Percentiles rank a stretch among this genome's conserved stretches.
Conservation (phyloP, 305 asterid genomes). For the Ajuga reptans region DNA sequence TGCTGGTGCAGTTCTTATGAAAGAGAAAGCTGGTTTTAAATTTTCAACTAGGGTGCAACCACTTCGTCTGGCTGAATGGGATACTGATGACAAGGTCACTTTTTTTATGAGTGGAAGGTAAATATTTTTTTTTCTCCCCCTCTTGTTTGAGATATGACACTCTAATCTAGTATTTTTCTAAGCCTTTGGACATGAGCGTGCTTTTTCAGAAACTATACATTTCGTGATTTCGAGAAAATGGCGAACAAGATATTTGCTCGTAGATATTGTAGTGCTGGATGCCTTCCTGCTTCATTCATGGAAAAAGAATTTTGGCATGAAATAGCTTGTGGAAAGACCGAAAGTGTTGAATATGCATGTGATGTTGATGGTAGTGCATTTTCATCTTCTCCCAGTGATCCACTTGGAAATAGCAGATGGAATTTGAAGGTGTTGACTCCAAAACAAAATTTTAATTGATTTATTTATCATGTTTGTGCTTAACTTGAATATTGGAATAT, state of each 20-base stretch:
- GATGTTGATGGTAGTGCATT: constrained; percentile 99
- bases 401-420: constrained; percentile 88
- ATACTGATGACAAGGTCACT: constrained; percentile 74
- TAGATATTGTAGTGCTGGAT: constrained; percentile 77
- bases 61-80: constrained; percentile 92
- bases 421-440: constrained; percentile 70
- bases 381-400: constrained; percentile 72
- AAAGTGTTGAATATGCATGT: constrained; percentile 96
- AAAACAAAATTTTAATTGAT: constrained; percentile 12
- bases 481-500: constrained; percentile 3
- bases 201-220: constrained; percentile 77
- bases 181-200: constrained; percentile 24
- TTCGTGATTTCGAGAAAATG: constrained; percentile 95
- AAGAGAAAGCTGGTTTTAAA: constrained; percentile 77
- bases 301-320: constrained; percentile 96
- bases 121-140: constrained; percentile 5
- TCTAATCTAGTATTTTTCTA: constrained; percentile 5
- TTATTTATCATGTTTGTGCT: constrained; percentile 9
- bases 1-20: constrained; percentile 84
- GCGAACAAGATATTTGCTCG: constrained; percentile 90
- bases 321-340: constrained; percentile 89
- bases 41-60: constrained; percentile 96
- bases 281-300: constrained; percentile 73
- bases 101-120: constrained; percentile 94
- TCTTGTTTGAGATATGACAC: constrained; percentile 2